Percentiles rank a stretch among this genome's conserved stretches.
Evolutionary conservation across 805 yeast species (phyloP).

Genomic region (Yarrowia osloensis): DNA sequence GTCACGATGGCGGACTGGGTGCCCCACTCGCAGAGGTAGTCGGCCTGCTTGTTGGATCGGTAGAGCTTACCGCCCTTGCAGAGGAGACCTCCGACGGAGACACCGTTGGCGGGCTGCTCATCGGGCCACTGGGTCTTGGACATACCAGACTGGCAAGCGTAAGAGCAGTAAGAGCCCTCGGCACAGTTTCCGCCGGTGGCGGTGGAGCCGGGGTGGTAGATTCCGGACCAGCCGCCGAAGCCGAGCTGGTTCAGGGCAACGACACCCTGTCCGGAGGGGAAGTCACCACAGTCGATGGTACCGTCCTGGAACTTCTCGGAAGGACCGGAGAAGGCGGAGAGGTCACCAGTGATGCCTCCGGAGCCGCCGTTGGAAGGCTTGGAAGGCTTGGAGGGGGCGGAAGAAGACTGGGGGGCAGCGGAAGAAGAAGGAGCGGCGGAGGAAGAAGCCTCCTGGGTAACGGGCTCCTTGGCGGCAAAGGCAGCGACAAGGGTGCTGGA

Average conservation of each 20-base stretch:
- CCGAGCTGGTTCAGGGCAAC: constrained; percentile 69
- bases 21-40: constrained; percentile 89
- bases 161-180: constrained; percentile 94
- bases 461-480: constrained; percentile 37
- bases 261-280: constrained; percentile 86
- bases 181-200: constrained; percentile 65
- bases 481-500: constrained; percentile 41
- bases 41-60: constrained; percentile 68
- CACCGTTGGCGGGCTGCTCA: constrained; percentile 82
- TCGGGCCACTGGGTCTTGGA: constrained; percentile 98
- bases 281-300: constrained; percentile 59
- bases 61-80: constrained; percentile 84
- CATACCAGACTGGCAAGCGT: constrained; percentile 98
- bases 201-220: constrained; percentile 54
- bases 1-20: constrained; percentile 65
- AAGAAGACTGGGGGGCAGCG: constrained; percentile 40
- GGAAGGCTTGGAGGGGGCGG: constrained; percentile 42
- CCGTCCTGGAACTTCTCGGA: constrained; percentile 70
- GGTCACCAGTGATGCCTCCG: constrained; percentile 54
- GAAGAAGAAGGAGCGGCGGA: constrained; percentile 40
- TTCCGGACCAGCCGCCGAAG: constrained; percentile 82
- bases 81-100: constrained; percentile 87
- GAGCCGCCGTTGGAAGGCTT: constrained; percentile 38
- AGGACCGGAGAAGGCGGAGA: constrained; percentile 60
- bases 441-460: constrained; percentile 19